Base-by-base conservation (phyloP, 2,329 filamentous ascomycete species). In the Xylaria sp. region DNA sequence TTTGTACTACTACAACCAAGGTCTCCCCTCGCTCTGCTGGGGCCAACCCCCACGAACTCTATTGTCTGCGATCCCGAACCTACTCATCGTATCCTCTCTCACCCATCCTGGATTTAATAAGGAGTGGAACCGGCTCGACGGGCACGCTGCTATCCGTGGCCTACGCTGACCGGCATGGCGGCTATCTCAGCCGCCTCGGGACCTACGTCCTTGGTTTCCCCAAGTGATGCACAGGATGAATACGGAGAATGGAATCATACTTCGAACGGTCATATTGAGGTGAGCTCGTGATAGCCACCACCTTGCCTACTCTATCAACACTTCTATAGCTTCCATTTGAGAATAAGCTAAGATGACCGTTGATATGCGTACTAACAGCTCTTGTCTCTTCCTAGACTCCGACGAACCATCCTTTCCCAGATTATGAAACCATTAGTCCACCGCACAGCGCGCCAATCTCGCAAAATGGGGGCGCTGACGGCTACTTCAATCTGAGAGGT, bases 101-200 rank as follows among this genome's bases (percentile, higher is more conserved):
- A 50, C 45, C 30, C 58, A 59, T 65, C 64, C 67, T 72, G 65
- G 68, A 64, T 69, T 67, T 54, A 57, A 72, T 60, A 55, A 58
- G 14, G 32, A 42, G 61, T 24, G 24, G 56, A 50, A 42, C 24
- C 47, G 64, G 71, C 65, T 67, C 61, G 57, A 69, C 67, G 57
- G 69, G 58, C 61, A 68, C 61, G 70, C 68, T 60, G 59, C 67
- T 71, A 69, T 69, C 68, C 61, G 72, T 74, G 65, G 68, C 70
- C 65, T 67, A 70, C 64, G 70, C 73, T 70, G 69, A 69, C 65
- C 57, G 70, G 69, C 61, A 88, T 88, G 86, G 83, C 86, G 74
- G 82, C 84, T 76, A 83, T 88, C 78, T 85, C 86, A 72, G 79
- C 85, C 72, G 81, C 80, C 72, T 82, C 83, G 69, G 82, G 82